Evolutionary conservation across 441 rosid species (phyloP), one percentile per base, ranked within the genome.

Genomic region (Croton laevigatus): DNA sequence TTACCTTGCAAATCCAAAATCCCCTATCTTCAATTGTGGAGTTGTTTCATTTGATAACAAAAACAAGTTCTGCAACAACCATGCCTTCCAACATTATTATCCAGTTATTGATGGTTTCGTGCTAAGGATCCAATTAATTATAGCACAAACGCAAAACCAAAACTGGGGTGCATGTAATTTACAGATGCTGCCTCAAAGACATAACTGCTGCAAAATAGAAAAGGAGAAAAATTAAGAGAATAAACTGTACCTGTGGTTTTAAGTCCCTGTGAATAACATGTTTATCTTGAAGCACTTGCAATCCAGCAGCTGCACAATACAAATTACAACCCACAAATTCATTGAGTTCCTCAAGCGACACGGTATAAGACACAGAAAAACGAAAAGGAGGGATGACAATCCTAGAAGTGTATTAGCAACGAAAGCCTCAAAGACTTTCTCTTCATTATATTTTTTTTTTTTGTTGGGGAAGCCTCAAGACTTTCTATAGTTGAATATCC

Each of bases 1-100:
- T 70, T 75, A 89, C 97, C 97, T 88, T 66, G 96, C 97, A 87
- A 91, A 91, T 71, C 96, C 97, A 84, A 91, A 91, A 81, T 91
- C 97, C 64, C 94, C 96, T 69, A 91, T 91, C 84, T 91, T 91
- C 81, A 91, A 75, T 67, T 71, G 71, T 17, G 89, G 89, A 71
- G 85, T 76, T 62, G 66, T 72, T 69, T 83, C 93, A 77, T 79
- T 77, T 16, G 89, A 85, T 16, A 88, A 82, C 65, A 91, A 80
- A 57, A 91, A 89, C 57, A 91, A 78, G 85, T 91, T 91, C 97
- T 91, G 87, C 80, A 79, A 70, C 65, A 20, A 76, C 55, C 40
- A 72, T 20, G 73, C 48, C 40, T 59, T 36, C 58, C 65, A 27
- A 69, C 55, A 76, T 72, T 16, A 70, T 53, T 40, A 69, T 20